Conservation (phyloP, 1,284 basidiomycete genomes). For the Naganishia liquefaciens region DNA sequence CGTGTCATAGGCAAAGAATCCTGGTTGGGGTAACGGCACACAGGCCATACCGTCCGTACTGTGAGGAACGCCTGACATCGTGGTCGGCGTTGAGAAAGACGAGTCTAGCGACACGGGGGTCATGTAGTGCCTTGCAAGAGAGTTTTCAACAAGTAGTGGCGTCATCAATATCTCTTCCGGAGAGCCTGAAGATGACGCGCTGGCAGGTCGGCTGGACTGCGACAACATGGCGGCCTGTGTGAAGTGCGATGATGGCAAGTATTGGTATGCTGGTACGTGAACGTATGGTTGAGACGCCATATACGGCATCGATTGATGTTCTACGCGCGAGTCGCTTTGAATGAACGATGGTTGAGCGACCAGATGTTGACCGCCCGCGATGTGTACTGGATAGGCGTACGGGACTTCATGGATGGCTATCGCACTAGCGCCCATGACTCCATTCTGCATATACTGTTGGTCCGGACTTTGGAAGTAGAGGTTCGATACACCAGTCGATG, state of each 20-base stretch:
- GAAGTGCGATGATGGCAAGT: not conserved
- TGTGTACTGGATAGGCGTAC: not conserved
- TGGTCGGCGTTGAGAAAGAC: not conserved
- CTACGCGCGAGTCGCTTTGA: too few relatives aligned
- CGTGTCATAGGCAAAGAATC: not conserved
- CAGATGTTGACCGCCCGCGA: not conserved
- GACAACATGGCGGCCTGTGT: not conserved
- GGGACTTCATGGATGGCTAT: not conserved
- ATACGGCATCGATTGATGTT: not conserved
- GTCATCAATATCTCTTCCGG: conserved; percentile 20
- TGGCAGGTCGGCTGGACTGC: conserved; percentile 5
- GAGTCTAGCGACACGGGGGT: not conserved
- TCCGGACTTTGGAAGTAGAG: not conserved
- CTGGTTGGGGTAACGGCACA: not conserved
- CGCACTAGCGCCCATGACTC: not conserved
- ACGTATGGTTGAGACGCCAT: not conserved
- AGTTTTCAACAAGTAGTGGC: not conserved
- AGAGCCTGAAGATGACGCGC: conserved; percentile 17
- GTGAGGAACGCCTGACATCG: not conserved
- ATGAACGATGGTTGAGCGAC: not conserved
- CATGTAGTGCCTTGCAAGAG: not conserved
- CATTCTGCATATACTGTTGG: not conserved
- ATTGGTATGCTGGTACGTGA: not conserved
- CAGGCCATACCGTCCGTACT: not conserved
- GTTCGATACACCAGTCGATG: too few relatives aligned